Conservation (phyloP, 2,329 filamentous ascomycete genomes). For the Curvularia spicifera region DNA sequence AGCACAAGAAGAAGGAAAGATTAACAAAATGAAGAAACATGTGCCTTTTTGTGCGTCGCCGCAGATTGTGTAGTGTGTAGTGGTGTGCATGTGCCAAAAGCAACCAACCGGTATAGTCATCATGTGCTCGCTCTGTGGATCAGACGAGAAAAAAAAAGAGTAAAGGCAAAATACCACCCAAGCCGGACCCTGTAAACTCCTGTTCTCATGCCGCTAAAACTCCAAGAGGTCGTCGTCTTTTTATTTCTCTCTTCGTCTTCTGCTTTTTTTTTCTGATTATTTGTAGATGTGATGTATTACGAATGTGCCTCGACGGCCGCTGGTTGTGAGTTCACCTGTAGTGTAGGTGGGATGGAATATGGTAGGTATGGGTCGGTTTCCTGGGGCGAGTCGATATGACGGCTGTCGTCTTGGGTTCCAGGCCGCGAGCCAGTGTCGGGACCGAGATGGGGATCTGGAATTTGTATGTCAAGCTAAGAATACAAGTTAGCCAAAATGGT, state of each 20-base stretch:
- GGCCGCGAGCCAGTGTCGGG: constrained; percentile 42
- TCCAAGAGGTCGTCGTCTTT: not conserved
- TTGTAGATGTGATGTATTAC: constrained; percentile 9
- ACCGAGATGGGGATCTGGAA: constrained; percentile 75
- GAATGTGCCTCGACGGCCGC: constrained; percentile 29
- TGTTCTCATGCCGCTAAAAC: constrained; percentile 15
- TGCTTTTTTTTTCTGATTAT: not conserved
- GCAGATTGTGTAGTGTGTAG: constrained; percentile 14
- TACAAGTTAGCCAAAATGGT: not conserved
- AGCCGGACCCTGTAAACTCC: constrained; percentile 9
- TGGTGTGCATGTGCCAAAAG: not conserved
- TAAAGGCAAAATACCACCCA: not conserved
- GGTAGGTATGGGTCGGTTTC: constrained; percentile 28
- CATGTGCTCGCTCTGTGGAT: constrained; percentile 5
- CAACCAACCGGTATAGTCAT: not conserved
- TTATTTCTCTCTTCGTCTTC: not conserved
- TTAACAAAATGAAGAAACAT: constrained; percentile 13
- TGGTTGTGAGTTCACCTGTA: constrained; percentile 41
- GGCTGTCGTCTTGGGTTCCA: constrained; percentile 37
- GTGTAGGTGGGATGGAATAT: constrained; percentile 38
- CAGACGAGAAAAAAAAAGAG: not conserved
- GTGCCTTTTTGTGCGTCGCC: constrained; percentile 18
- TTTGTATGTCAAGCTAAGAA: constrained; percentile 75
- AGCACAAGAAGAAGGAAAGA: not conserved
- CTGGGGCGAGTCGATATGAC: constrained; percentile 15